phyloP scores from a whole-genome alignment of 2,329 filamentous ascomycete species.

The Aspergillus novofumigatus region DNA sequence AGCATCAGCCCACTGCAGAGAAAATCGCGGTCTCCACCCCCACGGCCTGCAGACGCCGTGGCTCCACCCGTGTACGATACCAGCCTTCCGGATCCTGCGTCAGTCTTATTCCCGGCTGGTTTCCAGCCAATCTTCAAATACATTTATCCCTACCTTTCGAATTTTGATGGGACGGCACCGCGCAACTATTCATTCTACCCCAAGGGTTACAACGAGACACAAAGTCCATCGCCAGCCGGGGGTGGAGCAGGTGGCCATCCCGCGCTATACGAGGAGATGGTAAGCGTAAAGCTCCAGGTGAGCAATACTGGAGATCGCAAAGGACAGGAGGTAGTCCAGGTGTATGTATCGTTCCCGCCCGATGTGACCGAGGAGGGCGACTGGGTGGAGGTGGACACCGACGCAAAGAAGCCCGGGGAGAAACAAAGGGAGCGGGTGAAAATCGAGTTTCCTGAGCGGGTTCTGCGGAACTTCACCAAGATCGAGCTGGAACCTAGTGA shows the following conservation, averaged over 20 bases:
- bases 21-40: constrained; percentile 47
- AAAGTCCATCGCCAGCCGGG: constrained; percentile 58
- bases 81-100: constrained; percentile 52
- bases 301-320: constrained; percentile 46
- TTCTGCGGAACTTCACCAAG: constrained; percentile 71
- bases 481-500: constrained; percentile 54
- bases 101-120: constrained; percentile 57
- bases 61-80: constrained; percentile 53
- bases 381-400: constrained; percentile 7
- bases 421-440: constrained; percentile 27
- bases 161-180: constrained; percentile 45
- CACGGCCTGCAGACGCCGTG: constrained; percentile 38
- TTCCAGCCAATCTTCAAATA: constrained; percentile 64
- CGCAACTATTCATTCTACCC: constrained; percentile 48
- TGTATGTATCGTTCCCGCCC: constrained; percentile 65
- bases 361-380: constrained; percentile 24
- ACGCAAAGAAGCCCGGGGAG: not conserved
- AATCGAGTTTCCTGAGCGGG: constrained; percentile 61
- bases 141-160: constrained; percentile 67
- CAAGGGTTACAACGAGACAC: constrained; percentile 50
- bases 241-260: constrained; percentile 55
- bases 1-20: constrained; percentile 45
- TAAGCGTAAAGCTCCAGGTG: constrained; percentile 43
- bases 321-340: constrained; percentile 50
- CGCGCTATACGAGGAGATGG: constrained; percentile 48